These are phyloP conservation scores for Bolboschoenus planiculmis DNA, from an alignment of 176 grass and related monocot species.

Conservation along the genomic window DNA sequence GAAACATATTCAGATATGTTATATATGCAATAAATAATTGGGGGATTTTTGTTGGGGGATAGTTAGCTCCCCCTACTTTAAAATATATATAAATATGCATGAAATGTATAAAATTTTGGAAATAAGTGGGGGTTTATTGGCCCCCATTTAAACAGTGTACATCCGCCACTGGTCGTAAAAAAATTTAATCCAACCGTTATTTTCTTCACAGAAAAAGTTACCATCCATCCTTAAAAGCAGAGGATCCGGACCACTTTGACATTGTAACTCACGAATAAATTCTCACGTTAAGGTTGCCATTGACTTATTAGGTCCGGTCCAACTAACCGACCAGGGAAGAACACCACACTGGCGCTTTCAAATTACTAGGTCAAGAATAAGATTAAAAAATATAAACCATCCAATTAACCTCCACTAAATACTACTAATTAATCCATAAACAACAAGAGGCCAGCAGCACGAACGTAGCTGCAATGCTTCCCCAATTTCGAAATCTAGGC, in stretches of 20 bases:
- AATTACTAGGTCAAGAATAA: neutral
- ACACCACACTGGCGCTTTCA: neutral
- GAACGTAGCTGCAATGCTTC: slow-evolving; percentile 25
- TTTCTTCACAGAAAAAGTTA: no score
- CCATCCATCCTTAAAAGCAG: neutral
- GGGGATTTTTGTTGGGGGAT: no score
- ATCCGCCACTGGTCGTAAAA: no score
- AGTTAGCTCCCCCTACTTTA: no score
- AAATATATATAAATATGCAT: no score
- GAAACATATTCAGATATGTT: no score
- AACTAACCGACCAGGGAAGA: neutral
- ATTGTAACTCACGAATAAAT: neutral
- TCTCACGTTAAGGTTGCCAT: neutral
- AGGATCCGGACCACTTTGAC: neutral
- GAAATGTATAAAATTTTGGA: no score
- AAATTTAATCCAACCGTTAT: no score
- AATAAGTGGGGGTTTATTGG: no score
- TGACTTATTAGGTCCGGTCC: neutral
- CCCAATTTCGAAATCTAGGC: slow-evolving; percentile 7
- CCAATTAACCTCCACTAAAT: neutral
- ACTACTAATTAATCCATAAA: neutral
- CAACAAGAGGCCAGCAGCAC: neutral
- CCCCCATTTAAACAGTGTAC: no score
- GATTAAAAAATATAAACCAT: neutral
- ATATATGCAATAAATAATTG: no score